Evolutionary conservation across 495 filamentous ascomycete genomes (phyloP).

Genomic region (Podospora pseudopauciseta): DNA sequence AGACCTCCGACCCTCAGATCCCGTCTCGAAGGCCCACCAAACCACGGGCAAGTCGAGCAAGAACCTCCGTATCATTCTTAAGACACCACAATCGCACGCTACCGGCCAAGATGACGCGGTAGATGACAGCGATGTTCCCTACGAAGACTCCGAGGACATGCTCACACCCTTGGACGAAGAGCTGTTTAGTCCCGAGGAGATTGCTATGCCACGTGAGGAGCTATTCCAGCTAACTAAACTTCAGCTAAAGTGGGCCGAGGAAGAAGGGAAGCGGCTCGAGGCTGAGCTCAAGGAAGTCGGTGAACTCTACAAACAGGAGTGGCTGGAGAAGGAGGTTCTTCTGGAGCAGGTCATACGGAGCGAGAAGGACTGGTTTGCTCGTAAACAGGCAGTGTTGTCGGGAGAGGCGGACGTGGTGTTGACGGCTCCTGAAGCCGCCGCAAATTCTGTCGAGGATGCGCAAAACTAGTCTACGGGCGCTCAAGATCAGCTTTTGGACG

Average conservation of each 20-base stretch:
- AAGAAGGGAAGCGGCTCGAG: conserved; percentile 61
- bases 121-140: conserved; percentile 50
- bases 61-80: conserved; percentile 64
- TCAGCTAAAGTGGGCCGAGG: conserved; percentile 76
- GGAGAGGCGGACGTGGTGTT: conserved; percentile 33
- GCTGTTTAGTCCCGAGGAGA: conserved; percentile 71
- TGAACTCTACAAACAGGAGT: conserved; percentile 67
- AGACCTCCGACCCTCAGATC: conserved; percentile 80
- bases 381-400: conserved; percentile 42
- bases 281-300: conserved; percentile 62
- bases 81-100: conserved; percentile 51
- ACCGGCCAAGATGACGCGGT: conserved; percentile 52
- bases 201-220: conserved; percentile 61
- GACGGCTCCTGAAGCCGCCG: not conserved
- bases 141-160: conserved; percentile 43
- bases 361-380: conserved; percentile 49
- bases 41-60: conserved; percentile 48
- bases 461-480: not conserved
- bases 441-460: conserved; percentile 8
- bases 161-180: conserved; percentile 54
- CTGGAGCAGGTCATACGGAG: conserved; percentile 52
- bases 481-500: too few relatives aligned
- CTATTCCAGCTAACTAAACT: conserved; percentile 70
- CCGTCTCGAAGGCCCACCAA: conserved; percentile 73
- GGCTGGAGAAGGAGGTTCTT: conserved; percentile 75